A percentile compares a stretch with the other conserved stretches of the same genome.
These are phyloP conservation scores for Hypoxylon sp. DNA, from an alignment of 2,329 filamentous ascomycete genomes.

Conservation along the genomic window DNA sequence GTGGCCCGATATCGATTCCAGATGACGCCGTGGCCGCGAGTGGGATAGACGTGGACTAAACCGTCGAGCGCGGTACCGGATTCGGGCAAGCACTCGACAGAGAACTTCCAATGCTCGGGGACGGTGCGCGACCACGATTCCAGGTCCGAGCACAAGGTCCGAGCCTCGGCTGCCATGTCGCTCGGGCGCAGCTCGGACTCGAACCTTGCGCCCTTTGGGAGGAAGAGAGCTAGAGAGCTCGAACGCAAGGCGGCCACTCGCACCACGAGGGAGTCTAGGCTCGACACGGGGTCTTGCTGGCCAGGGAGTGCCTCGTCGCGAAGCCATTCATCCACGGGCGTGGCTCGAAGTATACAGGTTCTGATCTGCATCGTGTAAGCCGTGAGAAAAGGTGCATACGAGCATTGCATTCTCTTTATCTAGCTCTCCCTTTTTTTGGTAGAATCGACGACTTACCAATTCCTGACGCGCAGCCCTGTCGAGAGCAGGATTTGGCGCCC, in stretches of 20 bases:
- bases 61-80: slow-evolving; percentile 4
- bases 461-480: slow-evolving; percentile 18
- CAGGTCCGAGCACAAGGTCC: slow-evolving; percentile 5
- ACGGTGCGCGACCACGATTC: slow-evolving; percentile 17
- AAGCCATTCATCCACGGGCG: slow-evolving; percentile 12
- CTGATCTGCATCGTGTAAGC: slow-evolving; percentile 13
- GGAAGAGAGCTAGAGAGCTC: slow-evolving; percentile 15
- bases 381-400: background rate
- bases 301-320: slow-evolving; percentile 11
- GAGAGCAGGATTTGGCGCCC: slow-evolving; percentile 10
- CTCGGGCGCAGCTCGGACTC: slow-evolving; percentile 4
- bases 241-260: slow-evolving; percentile 16
- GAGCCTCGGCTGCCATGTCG: slow-evolving; percentile 16
- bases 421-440: background rate
- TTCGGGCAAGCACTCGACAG: background rate
- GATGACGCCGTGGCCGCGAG: slow-evolving; percentile 11
- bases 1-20: slow-evolving; percentile 19
- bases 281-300: slow-evolving; percentile 13
- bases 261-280: slow-evolving; percentile 20
- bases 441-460: slow-evolving; percentile 11
- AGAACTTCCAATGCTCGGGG: slow-evolving; percentile 12
- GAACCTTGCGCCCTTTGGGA: slow-evolving; percentile 18
- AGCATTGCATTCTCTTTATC: background rate
- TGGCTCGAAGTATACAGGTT: slow-evolving; percentile 20
- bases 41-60: slow-evolving; percentile 6